Evolutionary conservation across 1,284 basidiomycete genomes (phyloP).

Genomic region (Pyrrhoderma noxium): DNA sequence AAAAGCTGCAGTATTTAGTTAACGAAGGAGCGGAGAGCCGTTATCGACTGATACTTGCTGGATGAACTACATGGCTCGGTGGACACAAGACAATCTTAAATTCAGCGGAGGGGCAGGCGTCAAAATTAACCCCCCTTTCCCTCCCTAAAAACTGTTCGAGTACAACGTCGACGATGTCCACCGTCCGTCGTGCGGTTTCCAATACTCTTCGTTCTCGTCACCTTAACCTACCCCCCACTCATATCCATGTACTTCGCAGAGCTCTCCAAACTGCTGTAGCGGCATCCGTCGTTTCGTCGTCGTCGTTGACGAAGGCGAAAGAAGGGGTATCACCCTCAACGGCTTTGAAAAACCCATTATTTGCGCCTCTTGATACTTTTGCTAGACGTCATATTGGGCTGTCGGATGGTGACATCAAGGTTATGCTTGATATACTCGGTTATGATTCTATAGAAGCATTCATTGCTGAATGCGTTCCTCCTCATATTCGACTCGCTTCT

Average conservation of each 20-base stretch:
- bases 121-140: not conserved
- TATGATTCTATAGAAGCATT: slow-evolving; percentile 86
- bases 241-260: too few species aligned
- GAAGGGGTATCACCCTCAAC: not conserved
- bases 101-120: too few species aligned
- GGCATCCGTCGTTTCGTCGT: too few species aligned
- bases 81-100: too few species aligned
- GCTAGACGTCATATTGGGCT: slow-evolving; percentile 86
- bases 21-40: too few species aligned
- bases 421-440: slow-evolving; percentile 78
- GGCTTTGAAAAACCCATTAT: slow-evolving; percentile 38
- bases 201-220: too few species aligned
- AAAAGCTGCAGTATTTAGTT: too few species aligned
- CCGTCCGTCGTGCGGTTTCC: slow-evolving; percentile 3
- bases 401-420: slow-evolving; percentile 62
- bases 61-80: too few species aligned
- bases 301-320: too few species aligned
- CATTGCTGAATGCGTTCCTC: slow-evolving; percentile 72
- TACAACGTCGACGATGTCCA: slow-evolving; percentile 6
- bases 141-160: not conserved
- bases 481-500: slow-evolving; percentile 65
- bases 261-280: too few species aligned
- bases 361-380: slow-evolving; percentile 84
- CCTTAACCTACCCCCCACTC: too few species aligned
- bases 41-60: too few species aligned